Percentiles rank a stretch among this genome's conserved stretches.
These are phyloP conservation scores for Backusella tarrabulga DNA, from an alignment of 192 early-diverging fungal genomes.

Conservation along the genomic window DNA sequence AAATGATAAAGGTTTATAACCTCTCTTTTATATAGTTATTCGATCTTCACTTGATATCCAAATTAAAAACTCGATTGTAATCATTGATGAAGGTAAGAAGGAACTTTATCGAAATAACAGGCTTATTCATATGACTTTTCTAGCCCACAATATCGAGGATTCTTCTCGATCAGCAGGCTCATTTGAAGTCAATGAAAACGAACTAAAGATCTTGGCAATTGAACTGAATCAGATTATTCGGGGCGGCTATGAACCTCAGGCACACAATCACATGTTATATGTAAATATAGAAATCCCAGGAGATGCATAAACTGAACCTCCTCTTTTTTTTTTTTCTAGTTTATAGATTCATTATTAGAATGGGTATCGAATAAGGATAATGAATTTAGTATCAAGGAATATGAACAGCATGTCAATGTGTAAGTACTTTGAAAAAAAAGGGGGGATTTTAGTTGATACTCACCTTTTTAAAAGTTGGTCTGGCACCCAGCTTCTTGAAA, in stretches of 20 bases:
- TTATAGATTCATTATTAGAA: constrained; percentile 9
- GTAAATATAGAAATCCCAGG: constrained; percentile 9
- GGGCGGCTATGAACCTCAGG: neutral
- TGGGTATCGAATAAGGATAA: constrained; percentile 27
- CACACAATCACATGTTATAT: constrained; percentile 24
- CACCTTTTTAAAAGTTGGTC: constrained; percentile 19
- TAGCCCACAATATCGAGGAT: constrained; percentile 64
- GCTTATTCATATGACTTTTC: too few species aligned
- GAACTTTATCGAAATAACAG: too few species aligned
- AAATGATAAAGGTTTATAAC: neutral
- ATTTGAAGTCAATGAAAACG: constrained; percentile 40
- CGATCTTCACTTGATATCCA: constrained; percentile 47
- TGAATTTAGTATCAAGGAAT: constrained; percentile 15
- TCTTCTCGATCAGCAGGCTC: constrained; percentile 52
- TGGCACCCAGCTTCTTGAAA: constrained; percentile 18
- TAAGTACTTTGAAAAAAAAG: constrained; percentile 3
- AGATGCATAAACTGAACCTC: neutral
- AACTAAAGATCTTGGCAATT: constrained; percentile 26
- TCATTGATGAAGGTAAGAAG: constrained; percentile 54
- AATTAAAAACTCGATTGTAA: constrained; percentile 47
- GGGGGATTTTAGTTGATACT: too few species aligned
- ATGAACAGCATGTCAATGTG: constrained; percentile 22
- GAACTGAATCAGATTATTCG: constrained; percentile 40
- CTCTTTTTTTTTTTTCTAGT: neutral
- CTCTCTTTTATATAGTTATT: constrained; percentile 28